Evolutionary conservation across 257 asterid genomes (phyloP), one percentile per base, ranked within the genome.

Genomic region (Nicotiana otophora): DNA sequence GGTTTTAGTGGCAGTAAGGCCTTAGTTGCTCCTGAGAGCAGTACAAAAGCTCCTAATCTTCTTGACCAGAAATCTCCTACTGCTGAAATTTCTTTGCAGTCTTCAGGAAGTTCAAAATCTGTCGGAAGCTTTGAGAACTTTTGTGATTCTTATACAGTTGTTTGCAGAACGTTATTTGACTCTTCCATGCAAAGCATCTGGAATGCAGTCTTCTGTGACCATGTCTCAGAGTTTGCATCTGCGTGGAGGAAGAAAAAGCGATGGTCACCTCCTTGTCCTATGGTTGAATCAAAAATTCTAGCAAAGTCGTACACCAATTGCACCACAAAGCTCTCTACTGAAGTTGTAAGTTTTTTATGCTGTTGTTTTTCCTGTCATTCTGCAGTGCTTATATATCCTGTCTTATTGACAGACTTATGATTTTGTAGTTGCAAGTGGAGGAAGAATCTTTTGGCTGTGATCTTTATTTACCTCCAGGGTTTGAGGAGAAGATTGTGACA

Each of bases 101-200:
- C 89, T 83, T 83, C 86, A 85, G 82, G 86, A 80, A 62, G 87
- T 79, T 15, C 85, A 86, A 96, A 93, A 86, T 92, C 92, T 83
- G 82, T 92, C 85, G 97, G 99, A 87, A 89, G 89, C 81, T 86
- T 85, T n/a, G 95, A 92, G 89, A 93, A 96, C 90, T 96, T 92
- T 86, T 84, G 87, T 84, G 90, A 87, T 80, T 87, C 94, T 23
- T 86, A 80, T 85, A 75, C 61, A 58, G 83, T 80, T 83, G 91
- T 93, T 85, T 87, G 90, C 89, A 91, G 87, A 85, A 83, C 76
- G 75, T 82, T 96, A 54, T 85, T 88, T 77, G 88, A 83, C 84
- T 89, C 97, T 82, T 94, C 94, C 91, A 82, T 90, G 91, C 93
- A 89, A 84, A 89, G 84, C 84, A 85, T 92, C 91, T 96, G 99